Evolutionary conservation across 169 alveolate genomes (phyloP).

Genomic region (Plasmodium cynomolgi): DNA sequence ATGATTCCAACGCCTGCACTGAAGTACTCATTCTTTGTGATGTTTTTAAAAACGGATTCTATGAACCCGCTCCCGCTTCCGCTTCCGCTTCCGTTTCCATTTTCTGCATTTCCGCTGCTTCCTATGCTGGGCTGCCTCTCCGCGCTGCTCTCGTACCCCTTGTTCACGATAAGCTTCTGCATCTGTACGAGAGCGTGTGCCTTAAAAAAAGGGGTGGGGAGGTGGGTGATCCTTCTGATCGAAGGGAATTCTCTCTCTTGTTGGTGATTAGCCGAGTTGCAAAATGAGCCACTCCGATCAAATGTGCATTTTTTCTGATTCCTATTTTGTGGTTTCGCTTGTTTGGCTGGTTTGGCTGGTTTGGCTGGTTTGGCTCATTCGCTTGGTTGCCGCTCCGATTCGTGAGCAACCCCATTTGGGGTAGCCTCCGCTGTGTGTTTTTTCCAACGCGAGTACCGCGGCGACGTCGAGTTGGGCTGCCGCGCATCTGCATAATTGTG

Average conservation of each 20-base stretch:
- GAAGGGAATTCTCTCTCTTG: background rate
- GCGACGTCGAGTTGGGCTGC: background rate
- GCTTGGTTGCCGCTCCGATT: background rate
- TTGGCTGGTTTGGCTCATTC: background rate
- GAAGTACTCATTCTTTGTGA: slow-evolving; percentile 74
- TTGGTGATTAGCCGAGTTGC: background rate
- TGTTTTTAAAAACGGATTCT: slow-evolving; percentile 63
- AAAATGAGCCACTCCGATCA: background rate
- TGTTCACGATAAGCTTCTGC: slow-evolving; percentile 49
- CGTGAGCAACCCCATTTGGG: background rate
- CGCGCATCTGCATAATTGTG: background rate
- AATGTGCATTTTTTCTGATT: background rate
- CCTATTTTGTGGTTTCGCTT: background rate
- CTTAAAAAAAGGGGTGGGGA: background rate
- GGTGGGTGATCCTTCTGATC: background rate
- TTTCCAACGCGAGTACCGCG: background rate
- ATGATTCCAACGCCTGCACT: slow-evolving; percentile 79
- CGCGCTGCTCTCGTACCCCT: background rate
- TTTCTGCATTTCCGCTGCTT: background rate
- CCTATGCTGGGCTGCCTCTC: background rate
- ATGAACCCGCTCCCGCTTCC: slow-evolving; percentile 1
- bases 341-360: background rate
- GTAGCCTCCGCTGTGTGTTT: background rate
- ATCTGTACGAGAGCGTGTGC: background rate
- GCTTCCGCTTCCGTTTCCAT: background rate